Evolutionary conservation across 768 basidiomycete genomes (phyloP).

Genomic region (Tricholoma sp.): DNA sequence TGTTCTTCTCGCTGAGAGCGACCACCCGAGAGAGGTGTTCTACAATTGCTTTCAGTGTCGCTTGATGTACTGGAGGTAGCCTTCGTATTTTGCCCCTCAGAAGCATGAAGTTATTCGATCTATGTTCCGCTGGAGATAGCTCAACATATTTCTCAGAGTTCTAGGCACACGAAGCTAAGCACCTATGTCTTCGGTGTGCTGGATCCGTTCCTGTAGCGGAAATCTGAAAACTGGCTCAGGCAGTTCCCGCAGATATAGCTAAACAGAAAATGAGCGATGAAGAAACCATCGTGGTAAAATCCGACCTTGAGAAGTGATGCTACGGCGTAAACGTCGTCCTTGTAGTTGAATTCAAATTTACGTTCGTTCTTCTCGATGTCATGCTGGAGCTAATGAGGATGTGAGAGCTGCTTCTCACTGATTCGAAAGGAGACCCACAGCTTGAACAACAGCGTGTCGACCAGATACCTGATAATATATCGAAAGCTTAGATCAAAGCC

Average conservation of each 20-base stretch:
- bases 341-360: slow-evolving; percentile 62
- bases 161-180: slow-evolving; percentile 9
- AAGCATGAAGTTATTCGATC: slow-evolving; percentile 64
- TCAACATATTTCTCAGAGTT: background rate
- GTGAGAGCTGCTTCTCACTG: background rate
- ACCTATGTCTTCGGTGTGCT: slow-evolving; percentile 79
- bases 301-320: slow-evolving; percentile 79
- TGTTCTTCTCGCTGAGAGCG: slow-evolving; percentile 66
- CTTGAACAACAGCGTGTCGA: slow-evolving; percentile 78
- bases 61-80: slow-evolving; percentile 79
- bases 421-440: slow-evolving; percentile 40
- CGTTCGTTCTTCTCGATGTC: slow-evolving; percentile 83
- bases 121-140: slow-evolving; percentile 56
- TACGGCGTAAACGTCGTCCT: slow-evolving; percentile 81
- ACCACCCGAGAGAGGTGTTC: slow-evolving; percentile 81
- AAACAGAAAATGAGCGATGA: background rate
- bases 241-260: slow-evolving; percentile 81
- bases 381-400: slow-evolving; percentile 60
- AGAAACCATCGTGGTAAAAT: background rate
- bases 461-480: slow-evolving; percentile 60
- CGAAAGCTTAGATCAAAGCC: slow-evolving; percentile 1
- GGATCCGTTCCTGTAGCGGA: slow-evolving; percentile 72
- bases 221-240: slow-evolving; percentile 89
- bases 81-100: slow-evolving; percentile 84
- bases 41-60: slow-evolving; percentile 72